Evolutionary conservation across 1,284 basidiomycete species (phyloP), one percentile per base, ranked within the genome.

Genomic region (Cystobasidiaceae sp.): DNA sequence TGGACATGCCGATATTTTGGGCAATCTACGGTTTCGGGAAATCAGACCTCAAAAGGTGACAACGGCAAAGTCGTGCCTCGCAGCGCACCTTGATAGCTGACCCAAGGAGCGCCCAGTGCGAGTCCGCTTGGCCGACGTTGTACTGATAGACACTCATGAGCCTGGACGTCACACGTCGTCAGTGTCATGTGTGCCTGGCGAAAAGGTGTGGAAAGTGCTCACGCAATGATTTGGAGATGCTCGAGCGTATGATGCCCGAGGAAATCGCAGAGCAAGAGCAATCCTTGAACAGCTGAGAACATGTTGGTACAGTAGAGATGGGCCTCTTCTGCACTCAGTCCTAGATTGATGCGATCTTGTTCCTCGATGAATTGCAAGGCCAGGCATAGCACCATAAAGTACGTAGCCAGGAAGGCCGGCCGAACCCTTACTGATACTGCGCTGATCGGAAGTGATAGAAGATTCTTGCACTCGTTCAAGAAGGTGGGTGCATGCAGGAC

Each of bases 91-190:
- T 75, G 68, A 74, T 71, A 17, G 71, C 73, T 0, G 72, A 71
- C 6, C 74, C 74, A 9, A 75, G 65, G 3, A 75, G 60, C 0
- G 71, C 70, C 71, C 71, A 75, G 21, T 73, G 72, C 2, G 69
- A 70, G 32, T 75, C 74, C 21, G 74, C 67, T 54, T 73, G 68
- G 25, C 73, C 73, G 32, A 73, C 69, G 43, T 74, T 72, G 69
- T 75, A 73, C 54, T 72, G 71, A 43, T 75, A 75, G n/a, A 73
- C 71, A 28, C 73, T 72, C 46, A 73, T 71, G 3, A 75, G 64
- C 8, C 56, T 49, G 56, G 28, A 37, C 28, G 21, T n/a, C n/a
- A n/a, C n/a, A n/a, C n/a, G n/a, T n/a, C n/a, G n/a, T n/a, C n/a
- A n/a, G n/a, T n/a, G n/a, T n/a, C n/a, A n/a, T n/a, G n/a, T n/a